These are phyloP conservation scores for Neofusicoccum laricinum DNA, from an alignment of 2,329 filamentous ascomycete genomes.

Conservation along the genomic window DNA sequence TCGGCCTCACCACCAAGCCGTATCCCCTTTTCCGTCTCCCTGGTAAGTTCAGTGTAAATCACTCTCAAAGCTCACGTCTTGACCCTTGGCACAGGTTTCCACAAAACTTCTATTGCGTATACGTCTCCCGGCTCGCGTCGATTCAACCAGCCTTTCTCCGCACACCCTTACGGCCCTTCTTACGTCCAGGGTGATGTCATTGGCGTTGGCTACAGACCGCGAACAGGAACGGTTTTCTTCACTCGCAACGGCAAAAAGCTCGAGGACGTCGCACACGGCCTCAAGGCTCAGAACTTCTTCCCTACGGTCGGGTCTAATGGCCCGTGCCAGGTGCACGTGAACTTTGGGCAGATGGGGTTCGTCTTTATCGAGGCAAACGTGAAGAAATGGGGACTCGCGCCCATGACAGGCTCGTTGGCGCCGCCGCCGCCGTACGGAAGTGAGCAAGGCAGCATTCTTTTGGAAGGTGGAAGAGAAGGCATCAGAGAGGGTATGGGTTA, in stretches of 20 bases:
- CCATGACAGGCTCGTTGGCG: slow-evolving; percentile 90
- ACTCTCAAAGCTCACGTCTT: slow-evolving; percentile 16
- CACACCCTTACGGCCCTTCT: slow-evolving; percentile 75
- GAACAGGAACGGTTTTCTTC: slow-evolving; percentile 95
- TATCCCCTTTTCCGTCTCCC: slow-evolving; percentile 93
- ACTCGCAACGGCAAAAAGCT: slow-evolving; percentile 97
- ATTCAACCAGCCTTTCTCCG: slow-evolving; percentile 86
- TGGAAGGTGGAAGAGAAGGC: slow-evolving; percentile 70
- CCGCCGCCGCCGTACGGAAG: slow-evolving; percentile 95
- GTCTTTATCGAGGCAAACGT: slow-evolving; percentile 99
- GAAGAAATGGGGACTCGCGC: slow-evolving; percentile 98
- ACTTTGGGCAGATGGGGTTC: slow-evolving; percentile 96
- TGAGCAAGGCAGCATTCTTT: slow-evolving; percentile 91
- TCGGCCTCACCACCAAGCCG: slow-evolving; percentile 94
- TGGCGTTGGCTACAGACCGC: slow-evolving; percentile 89
- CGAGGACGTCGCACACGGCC: slow-evolving; percentile 87
- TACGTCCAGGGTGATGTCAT: slow-evolving; percentile 94
- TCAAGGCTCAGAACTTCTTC: slow-evolving; percentile 96
- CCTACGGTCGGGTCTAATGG: slow-evolving; percentile 95
- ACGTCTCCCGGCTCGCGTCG: slow-evolving; percentile 81
- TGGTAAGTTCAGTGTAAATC: slow-evolving; percentile 55
- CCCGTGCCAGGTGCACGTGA: slow-evolving; percentile 89
- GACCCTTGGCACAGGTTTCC: slow-evolving; percentile 61
- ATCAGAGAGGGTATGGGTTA: slow-evolving; percentile 53
- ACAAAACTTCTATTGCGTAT: slow-evolving; percentile 91